These are phyloP conservation scores for Microbotryum intermedium DNA, from an alignment of 1,284 basidiomycete species.

Conservation along the genomic window DNA sequence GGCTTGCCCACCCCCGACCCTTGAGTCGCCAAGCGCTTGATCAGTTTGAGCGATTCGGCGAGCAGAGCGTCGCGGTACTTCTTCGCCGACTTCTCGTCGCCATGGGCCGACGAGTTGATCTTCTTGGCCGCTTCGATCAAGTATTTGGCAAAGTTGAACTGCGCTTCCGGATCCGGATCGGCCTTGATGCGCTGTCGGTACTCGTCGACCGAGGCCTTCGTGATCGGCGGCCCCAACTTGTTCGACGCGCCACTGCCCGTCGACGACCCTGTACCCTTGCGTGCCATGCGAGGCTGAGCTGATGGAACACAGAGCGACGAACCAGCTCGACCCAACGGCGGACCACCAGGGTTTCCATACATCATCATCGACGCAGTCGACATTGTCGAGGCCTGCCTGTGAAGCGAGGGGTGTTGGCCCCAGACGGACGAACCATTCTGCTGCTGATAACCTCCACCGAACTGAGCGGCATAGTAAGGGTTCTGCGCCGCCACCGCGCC, in stretches of 20 bases:
- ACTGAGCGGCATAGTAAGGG: slow-evolving; percentile 27
- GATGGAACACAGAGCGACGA: not conserved
- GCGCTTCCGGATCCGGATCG: slow-evolving; percentile 97
- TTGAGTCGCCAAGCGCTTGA: slow-evolving; percentile 83
- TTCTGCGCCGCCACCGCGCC: slow-evolving; percentile 21
- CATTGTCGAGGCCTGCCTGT: too few species aligned
- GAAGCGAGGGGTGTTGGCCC: too few species aligned
- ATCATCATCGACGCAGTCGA: too few species aligned
- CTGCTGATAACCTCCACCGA: too few species aligned
- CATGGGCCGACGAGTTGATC: slow-evolving; percentile 34
- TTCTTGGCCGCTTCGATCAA: slow-evolving; percentile 98
- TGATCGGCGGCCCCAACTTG: slow-evolving; percentile 23
- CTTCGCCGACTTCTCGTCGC: slow-evolving; percentile 36
- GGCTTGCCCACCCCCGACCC: slow-evolving; percentile 46
- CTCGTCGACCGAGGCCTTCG: slow-evolving; percentile 93
- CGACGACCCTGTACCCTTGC: slow-evolving; percentile 12
- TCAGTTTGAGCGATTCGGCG: slow-evolving; percentile 79
- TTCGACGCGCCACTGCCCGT: not conserved
- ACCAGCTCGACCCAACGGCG: too few species aligned
- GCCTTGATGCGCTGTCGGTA: slow-evolving; percentile 94
- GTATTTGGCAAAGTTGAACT: slow-evolving; percentile 94
- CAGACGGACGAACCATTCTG: too few species aligned
- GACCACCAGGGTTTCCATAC: too few species aligned
- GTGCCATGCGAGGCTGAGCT: slow-evolving; percentile 3
- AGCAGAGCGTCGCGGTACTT: slow-evolving; percentile 87